A percentile compares a stretch with the other conserved stretches of the same genome.
Evolutionary conservation across 441 rosid genomes (phyloP).

Genomic region (Populus hybrid): DNA sequence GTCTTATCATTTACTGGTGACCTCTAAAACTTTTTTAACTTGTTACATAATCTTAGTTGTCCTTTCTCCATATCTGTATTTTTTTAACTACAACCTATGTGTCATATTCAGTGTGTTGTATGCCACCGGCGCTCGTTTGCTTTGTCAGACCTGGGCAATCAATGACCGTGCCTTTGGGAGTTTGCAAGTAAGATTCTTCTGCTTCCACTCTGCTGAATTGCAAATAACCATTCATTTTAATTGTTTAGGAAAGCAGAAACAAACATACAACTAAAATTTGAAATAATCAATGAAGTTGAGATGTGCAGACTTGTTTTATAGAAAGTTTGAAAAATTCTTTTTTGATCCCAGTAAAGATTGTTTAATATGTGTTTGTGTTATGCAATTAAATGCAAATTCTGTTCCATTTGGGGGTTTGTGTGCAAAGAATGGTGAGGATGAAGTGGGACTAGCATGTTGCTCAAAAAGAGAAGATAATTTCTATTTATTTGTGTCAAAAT

Average conservation of each 20-base stretch:
- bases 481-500: no score
- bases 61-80: background rate
- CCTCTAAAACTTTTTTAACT: no score
- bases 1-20: no score
- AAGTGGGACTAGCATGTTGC: no score
- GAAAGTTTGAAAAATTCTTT: background rate
- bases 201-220: background rate
- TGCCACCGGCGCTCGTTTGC: slow-evolving; percentile 86
- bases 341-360: background rate
- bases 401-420: no score
- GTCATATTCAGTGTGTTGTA: slow-evolving; percentile 60
- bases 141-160: slow-evolving; percentile 85
- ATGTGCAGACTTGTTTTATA: background rate
- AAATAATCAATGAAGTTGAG: background rate
- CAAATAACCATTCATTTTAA: background rate
- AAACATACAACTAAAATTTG: background rate
- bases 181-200: slow-evolving; percentile 55
- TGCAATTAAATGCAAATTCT: no score
- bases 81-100: slow-evolving; percentile 25
- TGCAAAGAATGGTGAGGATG: no score
- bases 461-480: no score
- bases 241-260: background rate
- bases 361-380: no score
- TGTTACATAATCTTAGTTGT: background rate
- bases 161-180: slow-evolving; percentile 89